Evolutionary conservation across 2,329 filamentous ascomycete genomes (phyloP), one percentile per base, ranked within the genome.

Genomic region (Alternaria rosae): DNA sequence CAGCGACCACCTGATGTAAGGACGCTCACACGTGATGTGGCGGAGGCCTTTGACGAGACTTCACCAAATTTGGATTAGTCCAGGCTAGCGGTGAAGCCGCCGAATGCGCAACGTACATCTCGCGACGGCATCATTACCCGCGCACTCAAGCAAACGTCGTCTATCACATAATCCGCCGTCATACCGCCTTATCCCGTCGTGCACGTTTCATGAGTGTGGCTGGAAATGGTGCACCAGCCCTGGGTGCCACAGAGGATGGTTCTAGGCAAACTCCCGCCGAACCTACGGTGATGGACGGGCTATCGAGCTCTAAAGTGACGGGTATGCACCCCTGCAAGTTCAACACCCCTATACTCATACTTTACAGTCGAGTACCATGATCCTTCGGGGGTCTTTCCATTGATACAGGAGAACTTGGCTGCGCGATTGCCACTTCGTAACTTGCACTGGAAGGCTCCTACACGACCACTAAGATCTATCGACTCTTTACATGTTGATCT

Each of bases 391-490:
- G 87, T 98, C 66, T 98, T 94, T 81, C 89, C 92, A 61, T 86
- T 94, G 54, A 84, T 98, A 44, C 90, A 91, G 11, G 88, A 92
- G 3, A 89, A 94, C 60, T 85, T 99, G 60, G 85, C 91, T 42
- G 85, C 91, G 43, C 91, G 92, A 57, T 85, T 98, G 0, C 95
- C 95, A 32, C 85, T 99, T 38, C 91, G 90, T 67, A 96, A 98
- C 74, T 88, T 99, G 47, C 93, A 98, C 76, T 99, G 95, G 95
- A 96, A 98, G 79, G 97, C 95, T 13, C 92, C 96, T 64, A 91
- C 91, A 26, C 91, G 95, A 1, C 95, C 95, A 3, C 83, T 98
- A 35, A 91, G 95, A 68, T 97, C 95, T 13, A 99, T 99, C 78
- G 91, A 93, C 74, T 94, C 93, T 12, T 87, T 99, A 42, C 93